phyloP scores from a whole-genome alignment of 208 protist species.

The Leishmania gerbilli region DNA sequence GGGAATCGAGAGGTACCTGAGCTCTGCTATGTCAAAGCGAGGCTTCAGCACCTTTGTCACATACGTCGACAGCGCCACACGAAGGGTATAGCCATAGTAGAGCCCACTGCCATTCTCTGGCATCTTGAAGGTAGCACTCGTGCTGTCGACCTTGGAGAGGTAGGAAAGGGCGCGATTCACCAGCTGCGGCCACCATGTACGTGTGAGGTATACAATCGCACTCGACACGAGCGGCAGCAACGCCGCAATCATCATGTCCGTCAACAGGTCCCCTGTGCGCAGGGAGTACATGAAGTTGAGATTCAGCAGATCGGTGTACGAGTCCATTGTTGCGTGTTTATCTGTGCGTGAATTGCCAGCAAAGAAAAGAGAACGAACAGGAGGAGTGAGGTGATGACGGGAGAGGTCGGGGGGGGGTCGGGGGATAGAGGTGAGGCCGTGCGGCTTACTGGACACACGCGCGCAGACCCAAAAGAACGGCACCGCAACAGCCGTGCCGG shows the following conservation, averaged over 20 bases:
- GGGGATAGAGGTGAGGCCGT: neutral
- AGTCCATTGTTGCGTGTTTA: slow-evolving; percentile 55
- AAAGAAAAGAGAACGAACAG: slow-evolving; percentile 9
- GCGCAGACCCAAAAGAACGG: neutral
- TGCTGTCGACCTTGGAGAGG: slow-evolving; percentile 24
- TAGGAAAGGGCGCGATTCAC: slow-evolving; percentile 27
- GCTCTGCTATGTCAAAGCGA: slow-evolving; percentile 31
- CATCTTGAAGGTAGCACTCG: slow-evolving; percentile 20
- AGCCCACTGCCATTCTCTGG: slow-evolving; percentile 11
- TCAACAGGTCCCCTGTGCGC: slow-evolving; percentile 78
- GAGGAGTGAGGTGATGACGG: neutral
- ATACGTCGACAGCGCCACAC: slow-evolving; percentile 47
- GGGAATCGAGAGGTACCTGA: slow-evolving; percentile 52
- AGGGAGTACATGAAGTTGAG: slow-evolving; percentile 89
- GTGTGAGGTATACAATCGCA: slow-evolving; percentile 48
- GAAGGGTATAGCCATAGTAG: slow-evolving; percentile 44
- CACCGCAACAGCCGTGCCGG: neutral
- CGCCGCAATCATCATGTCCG: slow-evolving; percentile 83
- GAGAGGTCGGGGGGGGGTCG: neutral
- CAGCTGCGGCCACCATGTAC: slow-evolving; percentile 47
- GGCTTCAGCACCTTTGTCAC: slow-evolving; percentile 30
- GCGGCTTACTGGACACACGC: neutral
- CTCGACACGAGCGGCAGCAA: slow-evolving; percentile 73
- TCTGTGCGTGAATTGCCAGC: neutral
- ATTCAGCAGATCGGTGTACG: slow-evolving; percentile 78